Conservation (phyloP, 345 rosid genomes). For the Arabidopsis suecica region DNA sequence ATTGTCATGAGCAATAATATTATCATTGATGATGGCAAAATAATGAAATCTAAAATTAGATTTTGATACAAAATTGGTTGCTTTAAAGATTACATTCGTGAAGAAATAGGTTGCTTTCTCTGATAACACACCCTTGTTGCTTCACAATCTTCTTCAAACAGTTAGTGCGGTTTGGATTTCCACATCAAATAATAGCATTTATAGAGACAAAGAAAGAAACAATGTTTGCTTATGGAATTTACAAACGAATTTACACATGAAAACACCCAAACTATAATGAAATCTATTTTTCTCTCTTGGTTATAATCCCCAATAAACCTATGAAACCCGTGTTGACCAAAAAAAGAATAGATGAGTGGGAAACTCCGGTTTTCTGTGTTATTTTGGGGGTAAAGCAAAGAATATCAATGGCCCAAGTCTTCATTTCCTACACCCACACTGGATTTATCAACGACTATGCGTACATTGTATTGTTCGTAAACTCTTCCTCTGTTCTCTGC, state of each 20-base stretch:
- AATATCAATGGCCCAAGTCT: slow-evolving; percentile 62
- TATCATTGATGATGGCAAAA: not conserved
- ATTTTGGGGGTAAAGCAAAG: not conserved
- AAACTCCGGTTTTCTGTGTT: slow-evolving; percentile 13
- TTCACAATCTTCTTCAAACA: slow-evolving; percentile 25
- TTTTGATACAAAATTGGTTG: not conserved
- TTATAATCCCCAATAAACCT: slow-evolving; percentile 26
- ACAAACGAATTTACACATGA: slow-evolving; percentile 39
- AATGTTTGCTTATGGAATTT: slow-evolving; percentile 35
- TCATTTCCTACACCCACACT: slow-evolving; percentile 81
- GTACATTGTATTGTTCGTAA: slow-evolving; percentile 88
- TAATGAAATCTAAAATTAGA: not conserved
- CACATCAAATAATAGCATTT: slow-evolving; percentile 24
- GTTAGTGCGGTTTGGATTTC: slow-evolving; percentile 5
- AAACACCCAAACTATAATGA: slow-evolving; percentile 41
- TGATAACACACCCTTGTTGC: slow-evolving; percentile 2
- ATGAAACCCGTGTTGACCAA: slow-evolving; percentile 31
- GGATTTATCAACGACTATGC: slow-evolving; percentile 69
- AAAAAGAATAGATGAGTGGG: not conserved
- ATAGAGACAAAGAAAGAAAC: slow-evolving; percentile 8
- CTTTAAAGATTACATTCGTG: not conserved
- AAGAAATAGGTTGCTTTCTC: not conserved
- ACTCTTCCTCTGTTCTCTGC: slow-evolving; percentile 89
- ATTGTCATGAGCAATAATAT: not conserved
- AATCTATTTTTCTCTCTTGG: slow-evolving; percentile 31